Conservation (phyloP, 1,139 yeast species). For the Blastobotrys ciferrii region DNA sequence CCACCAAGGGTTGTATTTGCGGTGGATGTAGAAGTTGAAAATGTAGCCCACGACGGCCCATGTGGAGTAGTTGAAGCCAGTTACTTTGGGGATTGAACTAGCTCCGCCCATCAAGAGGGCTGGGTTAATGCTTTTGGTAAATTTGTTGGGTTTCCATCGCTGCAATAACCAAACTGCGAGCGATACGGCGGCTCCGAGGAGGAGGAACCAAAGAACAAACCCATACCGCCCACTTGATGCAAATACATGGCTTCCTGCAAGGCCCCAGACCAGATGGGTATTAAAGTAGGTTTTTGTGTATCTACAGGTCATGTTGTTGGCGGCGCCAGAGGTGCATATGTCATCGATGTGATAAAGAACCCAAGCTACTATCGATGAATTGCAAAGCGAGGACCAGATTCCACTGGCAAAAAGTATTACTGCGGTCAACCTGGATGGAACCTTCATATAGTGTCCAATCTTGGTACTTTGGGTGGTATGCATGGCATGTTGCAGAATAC, state of each 20-base stretch:
- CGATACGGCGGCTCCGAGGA: constrained; percentile 45
- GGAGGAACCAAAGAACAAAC: constrained; percentile 45
- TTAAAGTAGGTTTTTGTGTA: constrained; percentile 47
- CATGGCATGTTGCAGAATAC: constrained; percentile 62
- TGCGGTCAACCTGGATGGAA: constrained; percentile 59
- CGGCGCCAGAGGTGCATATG: constrained; percentile 46
- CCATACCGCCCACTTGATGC: constrained; percentile 47
- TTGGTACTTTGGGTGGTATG: constrained; percentile 55
- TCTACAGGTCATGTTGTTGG: constrained; percentile 34
- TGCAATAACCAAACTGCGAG: constrained; percentile 42
- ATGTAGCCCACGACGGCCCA: constrained; percentile 12
- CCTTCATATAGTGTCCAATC: constrained; percentile 56
- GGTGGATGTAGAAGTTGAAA: constrained; percentile 16
- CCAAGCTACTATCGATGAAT: no score
- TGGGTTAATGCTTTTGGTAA: no score
- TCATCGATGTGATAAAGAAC: constrained; percentile 47
- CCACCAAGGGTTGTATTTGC: constrained; percentile 49
- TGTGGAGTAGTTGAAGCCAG: no score
- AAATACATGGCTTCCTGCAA: constrained; percentile 59
- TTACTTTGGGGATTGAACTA: no score
- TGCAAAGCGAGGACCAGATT: no score
- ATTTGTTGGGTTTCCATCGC: no score
- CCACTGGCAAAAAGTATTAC: constrained; percentile 51
- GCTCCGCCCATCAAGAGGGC: no score
- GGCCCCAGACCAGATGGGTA: constrained; percentile 61